Percentiles rank a stretch among this genome's conserved stretches.
Conservation (phyloP, 1,284 basidiomycete genomes). For the Melanopsichium pennsylvanicum region DNA sequence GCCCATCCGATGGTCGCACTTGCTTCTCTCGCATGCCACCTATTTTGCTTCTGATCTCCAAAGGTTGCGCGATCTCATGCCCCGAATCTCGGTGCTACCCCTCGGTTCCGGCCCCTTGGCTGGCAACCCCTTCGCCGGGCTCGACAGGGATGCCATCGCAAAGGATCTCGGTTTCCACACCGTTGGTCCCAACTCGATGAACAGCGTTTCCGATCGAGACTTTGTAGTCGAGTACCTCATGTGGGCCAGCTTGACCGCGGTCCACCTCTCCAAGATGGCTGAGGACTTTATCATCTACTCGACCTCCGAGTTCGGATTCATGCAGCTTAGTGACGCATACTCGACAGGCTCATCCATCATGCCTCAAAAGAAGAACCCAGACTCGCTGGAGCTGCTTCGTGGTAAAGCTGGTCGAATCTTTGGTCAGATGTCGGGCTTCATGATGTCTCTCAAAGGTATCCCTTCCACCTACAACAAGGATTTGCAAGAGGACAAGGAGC, state of each 20-base stretch:
- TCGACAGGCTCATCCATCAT: slow-evolving; percentile 98
- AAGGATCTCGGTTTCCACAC: slow-evolving; percentile 62
- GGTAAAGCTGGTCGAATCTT: slow-evolving; percentile 95
- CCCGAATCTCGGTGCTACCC: slow-evolving; percentile 82
- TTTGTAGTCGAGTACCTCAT: slow-evolving; percentile 97
- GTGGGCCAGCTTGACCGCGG: slow-evolving; percentile 92
- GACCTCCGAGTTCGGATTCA: slow-evolving; percentile 93
- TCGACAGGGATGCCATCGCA: slow-evolving; percentile 62
- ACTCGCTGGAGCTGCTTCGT: slow-evolving; percentile 90
- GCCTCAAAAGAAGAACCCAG: slow-evolving; percentile 99
- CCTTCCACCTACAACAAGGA: slow-evolving; percentile 99
- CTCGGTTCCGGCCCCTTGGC: slow-evolving; percentile 93
- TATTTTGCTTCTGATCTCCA: slow-evolving; percentile 88
- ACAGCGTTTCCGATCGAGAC: slow-evolving; percentile 91
- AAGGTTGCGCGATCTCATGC: slow-evolving; percentile 80
- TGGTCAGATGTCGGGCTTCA: slow-evolving; percentile 96
- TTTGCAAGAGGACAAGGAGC: slow-evolving; percentile 97
- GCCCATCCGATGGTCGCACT: slow-evolving; percentile 97
- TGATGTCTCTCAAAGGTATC: slow-evolving; percentile 96
- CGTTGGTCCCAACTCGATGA: slow-evolving; percentile 64
- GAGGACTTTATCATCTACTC: slow-evolving; percentile 98
- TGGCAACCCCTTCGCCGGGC: slow-evolving; percentile 83
- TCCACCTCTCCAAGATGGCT: slow-evolving; percentile 90
- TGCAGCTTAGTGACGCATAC: slow-evolving; percentile 93
- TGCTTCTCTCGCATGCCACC: slow-evolving; percentile 91